A percentile compares a stretch with the other conserved stretches of the same genome.
phyloP scores from a whole-genome alignment of 2,329 filamentous ascomycete species.

The Hymenoscyphus albidus region DNA sequence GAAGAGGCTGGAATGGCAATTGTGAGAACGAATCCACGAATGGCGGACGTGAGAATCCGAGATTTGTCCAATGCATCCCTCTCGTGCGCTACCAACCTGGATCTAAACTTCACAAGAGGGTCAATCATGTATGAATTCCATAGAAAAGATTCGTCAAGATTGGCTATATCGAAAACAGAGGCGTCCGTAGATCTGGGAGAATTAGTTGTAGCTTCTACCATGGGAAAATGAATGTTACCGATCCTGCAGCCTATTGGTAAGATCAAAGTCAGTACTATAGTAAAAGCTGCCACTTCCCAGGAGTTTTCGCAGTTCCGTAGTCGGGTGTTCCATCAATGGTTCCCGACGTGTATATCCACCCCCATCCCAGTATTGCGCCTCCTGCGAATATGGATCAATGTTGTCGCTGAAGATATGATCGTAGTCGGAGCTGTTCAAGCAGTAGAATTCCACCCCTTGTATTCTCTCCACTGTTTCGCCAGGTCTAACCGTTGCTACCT shows the following conservation, averaged over 20 bases:
- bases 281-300: slow-evolving; percentile 93
- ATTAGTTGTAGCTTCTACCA: slow-evolving; percentile 16
- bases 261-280: slow-evolving; percentile 96
- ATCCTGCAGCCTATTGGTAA: slow-evolving; percentile 90
- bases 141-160: slow-evolving; percentile 85
- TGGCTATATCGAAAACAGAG: slow-evolving; percentile 82
- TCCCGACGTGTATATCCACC: slow-evolving; percentile 62
- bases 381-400: slow-evolving; percentile 31
- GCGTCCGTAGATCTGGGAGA: slow-evolving; percentile 65
- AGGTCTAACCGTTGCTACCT: slow-evolving; percentile 77
- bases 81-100: slow-evolving; percentile 70
- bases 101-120: slow-evolving; percentile 84
- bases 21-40: slow-evolving; percentile 86
- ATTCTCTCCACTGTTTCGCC: slow-evolving; percentile 90
- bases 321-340: slow-evolving; percentile 76
- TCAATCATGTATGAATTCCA: slow-evolving; percentile 99
- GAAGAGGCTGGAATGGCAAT: slow-evolving; percentile 76
- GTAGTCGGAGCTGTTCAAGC: slow-evolving; percentile 80
- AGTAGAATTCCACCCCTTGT: slow-evolving; percentile 84
- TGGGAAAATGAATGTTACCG: slow-evolving; percentile 47
- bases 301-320: slow-evolving; percentile 84
- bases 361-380: slow-evolving; percentile 39
- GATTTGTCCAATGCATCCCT: slow-evolving; percentile 78
- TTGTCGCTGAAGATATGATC: slow-evolving; percentile 66
- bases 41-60: slow-evolving; percentile 85